Evolutionary conservation across 129 eudicot genomes (phyloP), one percentile per base, ranked within the genome.

Genomic region (Lactuca sativa): DNA sequence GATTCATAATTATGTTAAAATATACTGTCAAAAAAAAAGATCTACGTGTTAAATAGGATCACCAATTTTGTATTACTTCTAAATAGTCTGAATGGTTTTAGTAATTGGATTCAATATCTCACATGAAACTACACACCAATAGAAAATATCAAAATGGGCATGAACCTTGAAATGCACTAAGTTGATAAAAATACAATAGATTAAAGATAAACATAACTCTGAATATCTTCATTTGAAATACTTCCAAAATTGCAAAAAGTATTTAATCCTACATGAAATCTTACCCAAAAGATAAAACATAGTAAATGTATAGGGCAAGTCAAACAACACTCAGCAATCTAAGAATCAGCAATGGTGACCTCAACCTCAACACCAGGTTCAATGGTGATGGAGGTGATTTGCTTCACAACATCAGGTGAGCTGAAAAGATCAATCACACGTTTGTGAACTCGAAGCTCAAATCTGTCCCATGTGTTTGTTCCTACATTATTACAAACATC

Each of bases 351-450:
- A 51, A 83, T 76, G 9, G 91, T 83, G 38, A 85, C 88, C 75
- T 88, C 88, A 56, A 85, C 91, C 81, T 85, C 91, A 4, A 85
- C 91, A 78, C 88, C 95, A 62, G 95, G 95, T 73, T 88, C 95
- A 44, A 85, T 88, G 52, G 88, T 82, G 64, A 88, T 88, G 7
- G 95, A 88, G 47, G 95, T 88, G 67, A 88, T 88, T 56, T 85
- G 88, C 84, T 88, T 88, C 2, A 88, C 91, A 41, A 82, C 95
- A 10, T 85, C 95, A 2, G 91, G 91, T 15, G 86, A 82, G 71
- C 91, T 85, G 85, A 88, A 88, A 5, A 88, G 91, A 63, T 88
- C 91, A 54, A 88, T 88, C 51, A 88, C 89, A 6, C 91, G 79
- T 76, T 83, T 88, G 91, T 88, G 96, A 4, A 88, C 82, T 16